Conservation (phyloP, 2,329 filamentous ascomycete species). For the Exophiala calicioides region DNA sequence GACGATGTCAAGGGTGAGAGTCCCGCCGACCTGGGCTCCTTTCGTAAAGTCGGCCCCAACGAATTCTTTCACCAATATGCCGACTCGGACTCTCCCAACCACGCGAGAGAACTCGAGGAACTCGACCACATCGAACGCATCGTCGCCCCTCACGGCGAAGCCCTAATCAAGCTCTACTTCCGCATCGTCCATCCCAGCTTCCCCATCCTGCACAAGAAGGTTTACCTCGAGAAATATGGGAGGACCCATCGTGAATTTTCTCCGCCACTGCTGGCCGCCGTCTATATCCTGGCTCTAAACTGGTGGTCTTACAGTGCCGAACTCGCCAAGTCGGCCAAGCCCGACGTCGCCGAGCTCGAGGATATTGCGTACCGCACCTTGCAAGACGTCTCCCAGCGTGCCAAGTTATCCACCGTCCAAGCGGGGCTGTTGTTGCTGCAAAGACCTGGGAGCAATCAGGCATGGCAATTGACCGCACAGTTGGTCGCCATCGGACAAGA, state of each 20-base stretch:
- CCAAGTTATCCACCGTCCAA: slow-evolving; percentile 59
- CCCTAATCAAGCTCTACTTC: slow-evolving; percentile 79
- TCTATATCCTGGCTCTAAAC: slow-evolving; percentile 82
- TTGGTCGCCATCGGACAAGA: slow-evolving; percentile 60
- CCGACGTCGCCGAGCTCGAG: slow-evolving; percentile 31
- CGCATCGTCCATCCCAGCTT: slow-evolving; percentile 76
- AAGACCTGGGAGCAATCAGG: slow-evolving; percentile 45
- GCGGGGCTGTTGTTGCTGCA: slow-evolving; percentile 58
- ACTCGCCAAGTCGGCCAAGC: slow-evolving; percentile 29
- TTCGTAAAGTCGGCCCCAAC: slow-evolving; percentile 30
- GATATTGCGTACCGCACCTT: slow-evolving; percentile 28
- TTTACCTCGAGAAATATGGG: slow-evolving; percentile 77
- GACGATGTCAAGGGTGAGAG: slow-evolving; percentile 29
- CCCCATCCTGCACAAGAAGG: slow-evolving; percentile 77
- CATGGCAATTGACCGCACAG: slow-evolving; percentile 55
- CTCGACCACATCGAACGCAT: slow-evolving; percentile 62
- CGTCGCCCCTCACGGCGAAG: slow-evolving; percentile 74
- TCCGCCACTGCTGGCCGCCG: slow-evolving; percentile 73
- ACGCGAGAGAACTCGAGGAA: slow-evolving; percentile 31
- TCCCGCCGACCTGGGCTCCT: slow-evolving; percentile 30
- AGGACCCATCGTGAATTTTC: slow-evolving; percentile 72
- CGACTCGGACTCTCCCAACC: slow-evolving; percentile 29
- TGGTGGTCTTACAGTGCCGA: slow-evolving; percentile 71
- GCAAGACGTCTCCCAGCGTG: slow-evolving; percentile 28
- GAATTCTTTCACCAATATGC: slow-evolving; percentile 33